phyloP scores from a whole-genome alignment of 352 stramenopile species.

The Pythium graminicola region DNA sequence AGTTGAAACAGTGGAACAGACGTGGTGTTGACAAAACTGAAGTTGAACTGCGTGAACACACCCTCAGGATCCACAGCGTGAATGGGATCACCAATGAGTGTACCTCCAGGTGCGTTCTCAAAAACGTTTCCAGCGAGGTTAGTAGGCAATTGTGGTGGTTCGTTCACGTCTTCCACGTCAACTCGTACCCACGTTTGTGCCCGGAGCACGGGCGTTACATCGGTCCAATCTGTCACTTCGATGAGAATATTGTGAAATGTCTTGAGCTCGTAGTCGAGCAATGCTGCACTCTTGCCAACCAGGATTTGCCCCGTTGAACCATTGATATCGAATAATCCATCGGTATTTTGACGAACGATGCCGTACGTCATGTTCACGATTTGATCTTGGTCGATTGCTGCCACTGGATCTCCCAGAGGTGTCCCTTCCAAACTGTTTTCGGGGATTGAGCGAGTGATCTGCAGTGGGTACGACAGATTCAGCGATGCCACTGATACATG shows the following conservation, averaged over 20 bases:
- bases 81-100: constrained; percentile 10
- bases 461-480: neutral
- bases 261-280: constrained; percentile 23
- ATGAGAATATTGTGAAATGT: constrained; percentile 14
- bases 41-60: constrained; percentile 14
- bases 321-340: constrained; percentile 21
- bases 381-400: constrained; percentile 13
- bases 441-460: constrained; percentile 4
- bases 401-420: constrained; percentile 4
- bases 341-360: constrained; percentile 11
- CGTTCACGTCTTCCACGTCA: constrained; percentile 25
- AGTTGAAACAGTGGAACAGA: constrained; percentile 8
- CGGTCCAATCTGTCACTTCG: constrained; percentile 7
- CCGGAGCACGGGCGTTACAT: neutral
- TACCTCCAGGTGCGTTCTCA: constrained; percentile 13
- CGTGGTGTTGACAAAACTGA: neutral
- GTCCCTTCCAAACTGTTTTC: constrained; percentile 14
- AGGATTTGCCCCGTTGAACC: constrained; percentile 13
- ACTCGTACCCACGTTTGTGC: constrained; percentile 12
- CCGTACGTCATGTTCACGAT: constrained; percentile 1
- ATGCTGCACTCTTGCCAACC: constrained; percentile 1
- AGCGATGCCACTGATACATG: constrained; percentile 1
- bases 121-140: neutral
- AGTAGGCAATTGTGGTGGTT: constrained; percentile 12
- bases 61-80: constrained; percentile 22